Evolutionary conservation across 371 early-diverging fungal species (phyloP).

Genomic region (Mucor mucedo): DNA sequence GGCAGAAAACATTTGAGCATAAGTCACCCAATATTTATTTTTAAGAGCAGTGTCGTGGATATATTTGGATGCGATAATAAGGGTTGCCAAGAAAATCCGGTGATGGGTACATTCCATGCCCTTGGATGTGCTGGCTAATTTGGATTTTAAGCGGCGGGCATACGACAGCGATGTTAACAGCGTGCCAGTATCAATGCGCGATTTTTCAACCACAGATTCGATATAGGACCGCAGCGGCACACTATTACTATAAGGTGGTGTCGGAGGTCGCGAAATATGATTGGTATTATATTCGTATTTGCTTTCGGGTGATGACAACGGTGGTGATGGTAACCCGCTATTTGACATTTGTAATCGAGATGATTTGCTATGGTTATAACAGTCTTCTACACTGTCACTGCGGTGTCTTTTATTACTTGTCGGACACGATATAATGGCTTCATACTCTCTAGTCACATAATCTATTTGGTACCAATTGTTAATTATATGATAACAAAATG

Average conservation of each 20-base stretch:
- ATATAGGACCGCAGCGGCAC: conserved; percentile 51
- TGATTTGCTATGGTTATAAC: neutral
- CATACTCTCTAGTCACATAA: conserved; percentile 24
- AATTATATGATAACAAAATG: neutral
- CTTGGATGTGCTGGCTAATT: conserved; percentile 57
- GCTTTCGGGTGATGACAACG: conserved; percentile 21
- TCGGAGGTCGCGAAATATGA: neutral
- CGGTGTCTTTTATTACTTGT: neutral
- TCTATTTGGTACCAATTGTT: conserved; percentile 7
- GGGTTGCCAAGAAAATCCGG: conserved; percentile 78
- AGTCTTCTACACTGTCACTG: neutral
- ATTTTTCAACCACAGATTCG: conserved; percentile 51
- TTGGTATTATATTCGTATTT: neutral
- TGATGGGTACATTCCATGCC: conserved; percentile 81
- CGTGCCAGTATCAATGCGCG: conserved; percentile 62
- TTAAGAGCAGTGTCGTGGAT: conserved; percentile 77
- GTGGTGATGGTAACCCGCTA: conserved; percentile 24
- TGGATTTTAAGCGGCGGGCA: conserved; percentile 52
- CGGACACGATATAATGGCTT: conserved; percentile 19
- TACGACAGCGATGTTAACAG: conserved; percentile 62
- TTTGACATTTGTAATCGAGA: neutral
- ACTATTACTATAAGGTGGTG: conserved; percentile 11
- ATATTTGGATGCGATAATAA: conserved; percentile 73
- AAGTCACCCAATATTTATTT: conserved; percentile 80
- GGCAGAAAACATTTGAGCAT: conserved; percentile 69